Evolutionary conservation across 805 yeast genomes (phyloP), one percentile per base, ranked within the genome.

Genomic region (Suhomyces xylopsoci): DNA sequence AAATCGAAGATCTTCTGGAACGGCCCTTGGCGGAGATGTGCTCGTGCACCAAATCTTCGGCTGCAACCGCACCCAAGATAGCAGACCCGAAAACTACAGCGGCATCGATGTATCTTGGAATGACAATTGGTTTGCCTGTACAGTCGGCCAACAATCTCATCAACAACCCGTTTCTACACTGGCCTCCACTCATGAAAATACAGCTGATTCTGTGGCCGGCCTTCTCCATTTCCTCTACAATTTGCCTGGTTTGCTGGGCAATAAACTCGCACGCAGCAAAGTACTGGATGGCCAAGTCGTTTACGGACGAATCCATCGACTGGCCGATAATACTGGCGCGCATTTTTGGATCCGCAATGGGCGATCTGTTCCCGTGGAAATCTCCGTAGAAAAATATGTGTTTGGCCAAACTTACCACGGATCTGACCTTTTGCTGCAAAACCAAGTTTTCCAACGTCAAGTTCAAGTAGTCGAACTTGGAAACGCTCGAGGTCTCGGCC

Each of bases 41-140:
- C 59, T 70, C 73, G 44, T 64, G 54, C 51, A 80, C 79, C 12
- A 80, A 79, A 55, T 81, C 84, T 59, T 86, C 85, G 9, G 94
- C 90, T 3, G 98, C 98, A 56, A 85, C 90, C 1, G 98, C 97
- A 38, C 98, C 99, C 55, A 94, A 78, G 66, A 94, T 75, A 0
- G 99, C 98, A 3, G 97, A 81, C 22, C 99, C 99, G 65, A 93
- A 88, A 2, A 94, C 98, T 40, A 94, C 99, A 2, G 97, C 96
- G 1, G 97, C 94, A 66, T 93, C 98, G 62, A 93, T 91, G 70
- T 94, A 92, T 63, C 93, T 81, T 47, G 99, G 99, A 57, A 93
- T 90, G 47, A 94, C 82, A 53, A 94, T 85, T 15, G 97, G 97
- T 72, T 87, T 77, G 4, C 96, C 96, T 0, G 97, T 90, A 65